Evolutionary conservation across 139 green algal species (phyloP), one percentile per base, ranked within the genome.

Genomic region (Haematococcus sp.): DNA sequence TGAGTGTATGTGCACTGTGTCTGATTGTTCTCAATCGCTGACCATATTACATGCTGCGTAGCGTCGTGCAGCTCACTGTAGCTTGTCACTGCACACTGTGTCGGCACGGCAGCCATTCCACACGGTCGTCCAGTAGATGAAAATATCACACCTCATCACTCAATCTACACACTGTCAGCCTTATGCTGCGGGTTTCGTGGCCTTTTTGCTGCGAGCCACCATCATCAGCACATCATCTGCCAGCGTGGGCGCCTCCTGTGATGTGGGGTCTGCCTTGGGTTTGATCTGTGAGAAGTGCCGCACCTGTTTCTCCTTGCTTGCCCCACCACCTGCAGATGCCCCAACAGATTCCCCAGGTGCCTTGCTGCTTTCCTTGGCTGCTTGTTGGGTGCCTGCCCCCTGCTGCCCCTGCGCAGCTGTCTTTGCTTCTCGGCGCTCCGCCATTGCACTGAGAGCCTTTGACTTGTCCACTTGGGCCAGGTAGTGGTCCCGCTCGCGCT

Each of bases 401-500:
- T 34, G 23, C 28, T 7, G 23, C 31, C 32, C 64, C 67, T 43
- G 35, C 43, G 28, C 20, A 54, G 34, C 35, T 23, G 17, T 61
- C 49, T 35, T 49, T 28, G 44, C 54, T 56, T 35, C 51, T 25
- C 43, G 35, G 2, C 84, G 65, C 76, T 86, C 56, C 49, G 82
- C 75, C 54, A 84, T 88, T 0, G 88, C 86, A 15, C 58, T 68
- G 20, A 82, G 40, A 16, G 71, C 85, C 65, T 93, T 90, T 15
- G 80, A 78, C 22, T 68, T 70, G 63, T 89, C 86, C 25, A 51
- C 61, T 44, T 72, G 66, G 11, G 27, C 40, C 55, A 98, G 78
- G 86, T 98, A 98, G 63, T 96, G 96, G 79, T 98, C 94, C 22
- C 94, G 86, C 86, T 98, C 94, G 0, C 88, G 76, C 75, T 95